A percentile compares a stretch with the other conserved stretches of the same genome.
These are phyloP conservation scores for Glebionis coronaria DNA, from an alignment of 129 eudicot species.

Conservation along the genomic window DNA sequence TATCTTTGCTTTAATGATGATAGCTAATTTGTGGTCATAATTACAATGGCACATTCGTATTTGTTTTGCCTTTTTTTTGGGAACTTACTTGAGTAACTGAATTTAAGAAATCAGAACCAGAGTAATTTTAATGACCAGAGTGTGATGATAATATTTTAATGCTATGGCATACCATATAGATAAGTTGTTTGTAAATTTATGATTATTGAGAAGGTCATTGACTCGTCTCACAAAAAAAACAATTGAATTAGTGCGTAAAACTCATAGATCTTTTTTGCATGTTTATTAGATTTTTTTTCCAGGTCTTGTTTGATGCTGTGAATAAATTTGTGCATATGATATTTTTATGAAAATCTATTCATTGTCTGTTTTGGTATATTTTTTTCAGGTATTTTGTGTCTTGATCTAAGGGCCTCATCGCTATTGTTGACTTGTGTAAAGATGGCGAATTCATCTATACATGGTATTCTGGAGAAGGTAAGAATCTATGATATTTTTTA, in stretches of 20 bases:
- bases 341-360: not conserved
- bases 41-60: not conserved
- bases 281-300: not conserved
- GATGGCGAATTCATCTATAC: constrained; percentile 80
- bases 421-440: constrained; percentile 12
- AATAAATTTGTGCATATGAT: too few relatives aligned
- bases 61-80: not conserved
- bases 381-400: constrained; percentile 21
- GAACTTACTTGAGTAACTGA: not conserved
- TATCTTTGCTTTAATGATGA: not conserved
- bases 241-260: too few relatives aligned
- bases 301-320: not conserved
- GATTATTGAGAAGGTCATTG: too few relatives aligned
- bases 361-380: not conserved
- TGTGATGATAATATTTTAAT: too few relatives aligned
- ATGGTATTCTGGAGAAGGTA: constrained; percentile 94
- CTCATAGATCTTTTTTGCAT: not conserved
- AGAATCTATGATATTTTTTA: constrained; percentile 9
- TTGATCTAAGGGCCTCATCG: constrained; percentile 3
- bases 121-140: too few relatives aligned
- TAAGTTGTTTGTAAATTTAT: too few relatives aligned
- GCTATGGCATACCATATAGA: too few relatives aligned
- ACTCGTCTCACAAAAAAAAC: too few relatives aligned
- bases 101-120: not conserved
- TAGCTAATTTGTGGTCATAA: constrained; percentile 1